Evolutionary conservation across 1,284 basidiomycete genomes (phyloP).

Genomic region (Cerrena zonata): DNA sequence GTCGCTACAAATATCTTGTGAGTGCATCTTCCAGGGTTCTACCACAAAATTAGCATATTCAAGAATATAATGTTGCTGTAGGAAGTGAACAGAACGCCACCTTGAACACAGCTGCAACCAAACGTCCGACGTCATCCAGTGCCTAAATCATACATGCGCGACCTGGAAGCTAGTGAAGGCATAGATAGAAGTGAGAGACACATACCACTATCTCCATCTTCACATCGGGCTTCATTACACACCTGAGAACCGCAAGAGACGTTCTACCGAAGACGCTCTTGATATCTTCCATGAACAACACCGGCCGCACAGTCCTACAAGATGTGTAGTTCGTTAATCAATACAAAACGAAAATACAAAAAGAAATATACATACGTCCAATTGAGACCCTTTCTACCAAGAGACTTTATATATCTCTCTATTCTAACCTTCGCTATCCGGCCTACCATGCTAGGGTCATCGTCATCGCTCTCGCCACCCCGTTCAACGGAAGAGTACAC

Average conservation of each 20-base stretch:
- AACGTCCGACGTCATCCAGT: slow-evolving; percentile 33
- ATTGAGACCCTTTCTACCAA: slow-evolving; percentile 28
- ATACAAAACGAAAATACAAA: too few species aligned
- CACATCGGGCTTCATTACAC: slow-evolving; percentile 29
- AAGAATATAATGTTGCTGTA: too few species aligned
- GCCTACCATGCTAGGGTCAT: slow-evolving; percentile 23
- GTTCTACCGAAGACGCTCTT: slow-evolving; percentile 33
- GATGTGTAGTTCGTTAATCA: too few species aligned
- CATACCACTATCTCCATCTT: slow-evolving; percentile 34
- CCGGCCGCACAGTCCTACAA: slow-evolving; percentile 30
- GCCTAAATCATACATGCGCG: slow-evolving; percentile 21
- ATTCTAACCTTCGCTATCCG: slow-evolving; percentile 33
- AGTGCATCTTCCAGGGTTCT: slow-evolving; percentile 23
- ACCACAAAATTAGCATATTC: too few species aligned
- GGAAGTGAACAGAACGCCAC: slow-evolving; percentile 13
- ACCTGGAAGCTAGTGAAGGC: too few species aligned
- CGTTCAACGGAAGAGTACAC: slow-evolving; percentile 35
- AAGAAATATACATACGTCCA: slow-evolving; percentile 29
- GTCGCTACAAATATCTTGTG: slow-evolving; percentile 27
- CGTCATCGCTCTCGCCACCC: slow-evolving; percentile 31
- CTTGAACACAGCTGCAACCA: slow-evolving; percentile 31
- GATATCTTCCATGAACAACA: slow-evolving; percentile 38
- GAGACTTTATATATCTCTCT: slow-evolving; percentile 32
- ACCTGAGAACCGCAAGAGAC: slow-evolving; percentile 28
- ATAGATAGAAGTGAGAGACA: slow-evolving; percentile 1